Evolutionary conservation across 2,329 filamentous ascomycete genomes (phyloP), one percentile per base, ranked within the genome.

Genomic region (Pseudopyricularia javanii): DNA sequence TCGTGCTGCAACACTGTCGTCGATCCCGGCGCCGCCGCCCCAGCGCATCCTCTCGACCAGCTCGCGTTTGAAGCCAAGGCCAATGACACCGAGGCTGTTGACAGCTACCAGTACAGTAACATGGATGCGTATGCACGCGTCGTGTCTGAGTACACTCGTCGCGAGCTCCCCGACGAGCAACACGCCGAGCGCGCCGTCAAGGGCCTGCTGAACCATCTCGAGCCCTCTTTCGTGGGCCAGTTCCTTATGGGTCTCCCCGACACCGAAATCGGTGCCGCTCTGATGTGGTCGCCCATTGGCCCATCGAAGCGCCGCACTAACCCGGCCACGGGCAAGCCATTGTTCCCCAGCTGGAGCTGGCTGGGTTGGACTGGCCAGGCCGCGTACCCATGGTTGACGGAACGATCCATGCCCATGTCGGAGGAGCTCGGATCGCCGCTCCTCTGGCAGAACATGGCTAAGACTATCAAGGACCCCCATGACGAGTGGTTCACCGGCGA

Each of bases 111-210:
- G 30, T 5, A 34, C 22, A 48, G 51, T 43, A 48, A 53, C 43
- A 53, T 49, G 32, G 51, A 53, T 7, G 32, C 35, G 4, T 53
- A 49, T 20, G 45, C 40, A 2, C 28, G 28, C n/a, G 40, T 48
- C 15, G 51, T 53, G 2, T 35, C 43, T n/a, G 20, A 34, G 15
- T 69, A 68, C 50, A 63, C 61, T 0, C 48, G 53, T 3, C 54
- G 66, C 9, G 49, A 58, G 6, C 57, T 68, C 7, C 60, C 59
- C 1, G 54, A 61, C 7, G 33, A 54, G 1, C 52, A 56, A 3
- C 66, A 68, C 50, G 62, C 66, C 24, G 56, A 68, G 7, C 60
- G 64, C 4, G 67, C 66, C 0, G 68, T 69, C 56, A 60, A 56
- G 12, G 66, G 66, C 7, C 58, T 69, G 20, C 55, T 56, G 2